phyloP scores from a whole-genome alignment of 2,329 filamentous ascomycete species.

The Calonectria multiphialidica region DNA sequence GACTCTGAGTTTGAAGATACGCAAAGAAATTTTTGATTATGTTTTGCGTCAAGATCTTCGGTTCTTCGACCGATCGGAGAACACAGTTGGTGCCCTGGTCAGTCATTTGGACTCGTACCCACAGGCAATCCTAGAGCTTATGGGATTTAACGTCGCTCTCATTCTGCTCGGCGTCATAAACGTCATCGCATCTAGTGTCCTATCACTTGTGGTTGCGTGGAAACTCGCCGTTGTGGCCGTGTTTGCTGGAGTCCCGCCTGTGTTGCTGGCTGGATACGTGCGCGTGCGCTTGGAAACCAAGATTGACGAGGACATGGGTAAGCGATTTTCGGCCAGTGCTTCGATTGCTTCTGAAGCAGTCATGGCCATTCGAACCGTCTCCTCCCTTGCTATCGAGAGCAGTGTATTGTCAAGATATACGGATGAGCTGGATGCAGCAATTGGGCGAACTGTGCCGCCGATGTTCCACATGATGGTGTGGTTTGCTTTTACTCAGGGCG shows the following conservation, averaged over 20 bases:
- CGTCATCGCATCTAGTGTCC: conserved; percentile 50
- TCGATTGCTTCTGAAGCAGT: conserved; percentile 56
- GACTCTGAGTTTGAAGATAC: conserved; percentile 45
- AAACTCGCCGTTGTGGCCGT: conserved; percentile 61
- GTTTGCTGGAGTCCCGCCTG: conserved; percentile 51
- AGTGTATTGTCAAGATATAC: conserved; percentile 44
- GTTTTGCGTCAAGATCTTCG: conserved; percentile 52
- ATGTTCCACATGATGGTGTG: conserved; percentile 48
- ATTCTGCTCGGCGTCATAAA: conserved; percentile 48
- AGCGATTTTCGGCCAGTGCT: conserved; percentile 46
- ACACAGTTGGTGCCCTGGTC: conserved; percentile 50
- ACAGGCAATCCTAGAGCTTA: conserved; percentile 52
- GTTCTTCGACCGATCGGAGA: conserved; percentile 55
- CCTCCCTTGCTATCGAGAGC: conserved; percentile 54
- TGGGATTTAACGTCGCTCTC: conserved; percentile 53
- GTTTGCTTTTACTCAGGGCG: conserved; percentile 49
- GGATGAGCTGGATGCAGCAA: conserved; percentile 42
- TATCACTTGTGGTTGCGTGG: conserved; percentile 59
- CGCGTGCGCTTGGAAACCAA: conserved; percentile 52
- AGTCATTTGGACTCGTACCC: conserved; percentile 50
- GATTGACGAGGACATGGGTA: conserved; percentile 50
- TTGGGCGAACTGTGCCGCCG: conserved; percentile 36
- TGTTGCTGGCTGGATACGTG: conserved; percentile 48
- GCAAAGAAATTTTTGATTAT: conserved; percentile 37
- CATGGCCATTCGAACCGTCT: conserved; percentile 52